Evolutionary conservation across 495 filamentous ascomycete genomes (phyloP).

Genomic region (Hypoxylon fragiforme): DNA sequence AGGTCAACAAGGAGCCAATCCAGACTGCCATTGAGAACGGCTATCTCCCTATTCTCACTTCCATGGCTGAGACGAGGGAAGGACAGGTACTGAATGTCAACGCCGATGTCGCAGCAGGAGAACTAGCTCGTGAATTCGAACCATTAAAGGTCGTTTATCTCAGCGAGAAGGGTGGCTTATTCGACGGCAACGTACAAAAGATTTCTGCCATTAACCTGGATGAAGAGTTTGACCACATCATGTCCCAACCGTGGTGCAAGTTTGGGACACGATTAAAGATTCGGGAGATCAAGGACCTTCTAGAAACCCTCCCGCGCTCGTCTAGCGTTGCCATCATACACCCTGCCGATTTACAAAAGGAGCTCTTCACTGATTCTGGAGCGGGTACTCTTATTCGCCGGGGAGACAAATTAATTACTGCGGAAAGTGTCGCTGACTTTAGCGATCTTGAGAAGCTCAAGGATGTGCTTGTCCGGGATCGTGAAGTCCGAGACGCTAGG

Average conservation of each 20-base stretch:
- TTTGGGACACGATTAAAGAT: conserved; percentile 98
- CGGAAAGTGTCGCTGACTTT: conserved; percentile 75
- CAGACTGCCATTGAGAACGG: conserved; percentile 89
- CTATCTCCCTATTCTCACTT: conserved; percentile 92
- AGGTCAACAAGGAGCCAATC: conserved; percentile 89
- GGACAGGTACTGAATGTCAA: conserved; percentile 98
- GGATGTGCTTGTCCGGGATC: conserved; percentile 80
- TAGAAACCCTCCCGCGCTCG: conserved; percentile 82
- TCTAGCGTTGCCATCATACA: conserved; percentile 98
- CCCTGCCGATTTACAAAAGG: conserved; percentile 90
- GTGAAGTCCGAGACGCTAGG: conserved; percentile 80
- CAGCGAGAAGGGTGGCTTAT: conserved; percentile 95
- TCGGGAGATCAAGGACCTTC: conserved; percentile 94
- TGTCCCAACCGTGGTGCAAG: conserved; percentile 94
- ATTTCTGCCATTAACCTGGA: conserved; percentile 98
- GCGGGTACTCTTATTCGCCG: conserved; percentile 93
- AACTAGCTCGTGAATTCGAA: conserved; percentile 85
- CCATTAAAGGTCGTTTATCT: conserved; percentile 98
- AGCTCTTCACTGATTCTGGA: conserved; percentile 93
- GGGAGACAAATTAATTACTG: conserved; percentile 85
- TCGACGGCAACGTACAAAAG: conserved; percentile 92
- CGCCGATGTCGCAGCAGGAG: conserved; percentile 93
- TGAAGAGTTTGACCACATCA: conserved; percentile 93
- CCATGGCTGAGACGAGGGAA: conserved; percentile 92
- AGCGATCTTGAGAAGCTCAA: conserved; percentile 76